Evolutionary conservation across 805 yeast species (phyloP), one percentile per base, ranked within the genome.

Genomic region (Brettanomyces nanus): DNA sequence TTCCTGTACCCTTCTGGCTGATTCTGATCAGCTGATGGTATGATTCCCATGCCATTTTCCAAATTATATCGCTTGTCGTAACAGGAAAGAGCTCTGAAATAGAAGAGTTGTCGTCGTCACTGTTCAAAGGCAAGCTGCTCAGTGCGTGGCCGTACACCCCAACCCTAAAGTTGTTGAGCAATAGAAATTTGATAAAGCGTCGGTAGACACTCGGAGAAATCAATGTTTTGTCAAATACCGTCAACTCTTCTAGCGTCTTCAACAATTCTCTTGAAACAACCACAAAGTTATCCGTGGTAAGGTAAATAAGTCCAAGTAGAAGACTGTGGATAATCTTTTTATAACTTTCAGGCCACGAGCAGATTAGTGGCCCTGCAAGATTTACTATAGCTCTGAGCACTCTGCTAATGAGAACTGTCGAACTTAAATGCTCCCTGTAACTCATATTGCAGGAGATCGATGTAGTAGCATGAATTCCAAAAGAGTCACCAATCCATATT

Each of bases 341-440:
- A 43, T 53, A 39, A 4, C 42, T 38, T 2, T 41, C 26, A 3
- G 55, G 53, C 43, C 74, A 49, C 4, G 58, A 58, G 4, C 47
- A 44, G 10, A 73, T 50, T 40, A 66, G 69, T 2, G 90, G 90
- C 1, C 90, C 89, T 17, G 74, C 47, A 29, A 67, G 65, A 41
- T 69, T 69, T 18, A 77, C 59, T 4, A 79, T 40, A 4, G 66
- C 54, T 40, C 69, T 62, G 7, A 73, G 41, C 6, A 74, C 61
- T 33, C 68, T 64, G 0, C 68, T 63, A 6, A 77, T 49, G 0
- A 67, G 59, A 1, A 63, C 51, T 17, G 63, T 54, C 0, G 83
- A 71, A 28, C 76, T 54, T 19, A 48, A 45, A 23, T 45, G 65
- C 22, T 57, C 59, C 18, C 67, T 67, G 25, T 58, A 56, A 42